Base-by-base conservation (phyloP, 306 rosid genomes). In the Lotus japonicus region DNA sequence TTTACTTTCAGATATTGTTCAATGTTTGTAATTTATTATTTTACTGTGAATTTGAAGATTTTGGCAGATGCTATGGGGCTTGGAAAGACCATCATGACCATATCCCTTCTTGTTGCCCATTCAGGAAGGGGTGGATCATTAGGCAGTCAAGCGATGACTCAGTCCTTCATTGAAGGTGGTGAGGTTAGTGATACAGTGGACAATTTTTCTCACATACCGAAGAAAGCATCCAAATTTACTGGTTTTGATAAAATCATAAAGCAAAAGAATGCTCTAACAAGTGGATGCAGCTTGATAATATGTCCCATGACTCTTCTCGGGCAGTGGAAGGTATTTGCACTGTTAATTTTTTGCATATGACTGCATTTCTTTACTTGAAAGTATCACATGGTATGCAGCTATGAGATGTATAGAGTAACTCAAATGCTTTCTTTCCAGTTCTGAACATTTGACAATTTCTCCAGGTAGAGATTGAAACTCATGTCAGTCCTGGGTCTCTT, bases 41-140 rank as follows among this genome's bases (percentile, higher is more conserved):
- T 60, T 56, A 19, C 70, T 41, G 21, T 75, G 68, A 72, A 76
- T 77, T 67, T 71, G 79, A 84, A 92, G 98, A 90, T 92, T 82
- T 81, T 92, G 77, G 98, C 97, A 70, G 98, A 92, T 89, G 86
- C 97, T 66, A 92, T 92, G 98, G 98, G 98, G 64, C 86, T 92
- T 63, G 98, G 98, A 72, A 92, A 92, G 90, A 92, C 98, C 62
- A 83, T 92, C 53, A 92, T 92, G 98, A 89, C 97, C 73, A 88
- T 92, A 82, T 77, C 96, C 19, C 95, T 92, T 75, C 96, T 92
- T 68, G 80, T 84, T 70, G 79, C 91, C 57, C 84, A 82, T 81
- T 86, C 88, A 60, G 87, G 83, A 68, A 82, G 83, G 58, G 83
- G 84, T 80, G 89, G 90, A 77, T 62, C 74, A 68, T 71, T 75